Conservation (phyloP, 805 yeast genomes). For the Starmerella sirachaensis region DNA sequence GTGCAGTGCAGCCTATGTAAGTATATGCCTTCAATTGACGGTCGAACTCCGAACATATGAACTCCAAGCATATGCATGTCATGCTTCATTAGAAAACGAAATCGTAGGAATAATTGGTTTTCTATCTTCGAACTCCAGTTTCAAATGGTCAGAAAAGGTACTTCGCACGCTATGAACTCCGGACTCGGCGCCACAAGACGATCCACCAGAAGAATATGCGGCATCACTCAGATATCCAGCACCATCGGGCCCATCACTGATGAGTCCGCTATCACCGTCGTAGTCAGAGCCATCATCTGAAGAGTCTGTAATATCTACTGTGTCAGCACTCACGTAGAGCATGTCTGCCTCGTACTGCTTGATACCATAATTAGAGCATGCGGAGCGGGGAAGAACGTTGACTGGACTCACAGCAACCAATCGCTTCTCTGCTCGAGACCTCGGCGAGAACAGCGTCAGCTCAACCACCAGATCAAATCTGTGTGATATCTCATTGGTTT, state of each 20-base stretch:
- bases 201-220: neutral
- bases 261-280: neutral
- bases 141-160: conserved; percentile 7
- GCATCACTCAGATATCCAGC: neutral
- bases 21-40: too few species aligned
- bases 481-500: conserved; percentile 5
- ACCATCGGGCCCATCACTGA: neutral
- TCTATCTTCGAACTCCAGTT: conserved; percentile 1
- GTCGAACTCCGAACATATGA: too few species aligned
- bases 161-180: conserved; percentile 3
- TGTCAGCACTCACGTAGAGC: conserved; percentile 11
- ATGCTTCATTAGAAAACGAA: too few species aligned
- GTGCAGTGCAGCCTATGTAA: too few species aligned
- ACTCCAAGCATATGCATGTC: neutral
- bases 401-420: conserved; percentile 11
- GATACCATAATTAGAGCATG: conserved; percentile 4
- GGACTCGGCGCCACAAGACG: neutral
- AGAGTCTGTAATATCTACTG: conserved; percentile 14
- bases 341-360: too few species aligned
- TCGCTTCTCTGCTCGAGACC: neutral
- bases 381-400: conserved; percentile 9
- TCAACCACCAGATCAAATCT: conserved; percentile 9
- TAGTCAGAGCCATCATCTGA: conserved; percentile 3
- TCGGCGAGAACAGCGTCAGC: conserved; percentile 5
- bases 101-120: neutral